These are phyloP conservation scores for Epichloe elymi DNA, from an alignment of 2,329 filamentous ascomycete species.

Conservation along the genomic window DNA sequence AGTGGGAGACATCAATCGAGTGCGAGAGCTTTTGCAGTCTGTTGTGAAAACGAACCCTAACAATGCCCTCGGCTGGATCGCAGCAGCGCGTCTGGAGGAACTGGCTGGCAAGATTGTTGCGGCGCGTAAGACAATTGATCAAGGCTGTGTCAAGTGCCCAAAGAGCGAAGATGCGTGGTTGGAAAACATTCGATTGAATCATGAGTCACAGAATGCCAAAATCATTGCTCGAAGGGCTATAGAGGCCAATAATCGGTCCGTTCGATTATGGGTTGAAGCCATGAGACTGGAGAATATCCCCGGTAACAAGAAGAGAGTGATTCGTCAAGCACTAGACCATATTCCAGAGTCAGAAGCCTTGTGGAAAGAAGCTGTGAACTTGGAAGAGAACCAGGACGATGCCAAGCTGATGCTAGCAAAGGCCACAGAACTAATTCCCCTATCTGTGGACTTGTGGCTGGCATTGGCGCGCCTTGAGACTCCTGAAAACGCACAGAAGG, in stretches of 20 bases:
- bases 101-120: slow-evolving; percentile 83
- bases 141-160: slow-evolving; percentile 81
- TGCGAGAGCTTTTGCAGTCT: slow-evolving; percentile 82
- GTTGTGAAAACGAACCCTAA: slow-evolving; percentile 95
- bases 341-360: slow-evolving; percentile 88
- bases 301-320: slow-evolving; percentile 80
- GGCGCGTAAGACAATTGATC: slow-evolving; percentile 74
- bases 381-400: slow-evolving; percentile 82
- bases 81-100: slow-evolving; percentile 83
- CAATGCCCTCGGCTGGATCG: slow-evolving; percentile 92
- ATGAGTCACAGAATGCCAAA: slow-evolving; percentile 79
- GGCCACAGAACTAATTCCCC: slow-evolving; percentile 87
- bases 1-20: slow-evolving; percentile 90
- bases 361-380: slow-evolving; percentile 96
- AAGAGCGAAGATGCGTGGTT: slow-evolving; percentile 94
- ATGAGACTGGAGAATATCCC: slow-evolving; percentile 81
- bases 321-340: slow-evolving; percentile 81
- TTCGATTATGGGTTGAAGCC: slow-evolving; percentile 85
- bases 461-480: slow-evolving; percentile 81
- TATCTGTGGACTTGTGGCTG: slow-evolving; percentile 91
- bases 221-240: slow-evolving; percentile 91
- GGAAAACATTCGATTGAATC: slow-evolving; percentile 83
- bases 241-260: slow-evolving; percentile 78
- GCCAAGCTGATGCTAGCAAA: slow-evolving; percentile 83
- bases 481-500: slow-evolving; percentile 83